phyloP scores from a whole-genome alignment of 441 rosid species.

The Isatis lusitanica region DNA sequence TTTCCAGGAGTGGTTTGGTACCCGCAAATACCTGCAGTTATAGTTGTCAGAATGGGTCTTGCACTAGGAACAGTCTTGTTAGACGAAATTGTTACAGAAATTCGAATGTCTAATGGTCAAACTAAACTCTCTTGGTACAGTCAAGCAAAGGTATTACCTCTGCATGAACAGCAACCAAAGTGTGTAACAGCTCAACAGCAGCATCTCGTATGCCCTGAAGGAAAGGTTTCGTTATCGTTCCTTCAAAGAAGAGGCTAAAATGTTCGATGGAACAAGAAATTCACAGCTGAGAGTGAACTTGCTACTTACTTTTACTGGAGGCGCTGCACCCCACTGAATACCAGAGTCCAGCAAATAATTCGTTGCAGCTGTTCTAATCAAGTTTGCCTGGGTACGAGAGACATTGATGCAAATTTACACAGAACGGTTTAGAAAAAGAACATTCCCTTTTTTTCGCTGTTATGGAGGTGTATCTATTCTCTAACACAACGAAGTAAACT shows the following conservation, averaged over 20 bases:
- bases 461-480: neutral
- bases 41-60: neutral
- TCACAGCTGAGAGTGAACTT: neutral
- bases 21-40: constrained; percentile 68
- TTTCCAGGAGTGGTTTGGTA: constrained; percentile 79
- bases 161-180: constrained; percentile 82
- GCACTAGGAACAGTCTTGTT: neutral
- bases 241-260: neutral
- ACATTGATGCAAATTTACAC: neutral
- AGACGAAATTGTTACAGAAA: neutral
- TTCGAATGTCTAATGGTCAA: neutral
- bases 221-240: constrained; percentile 7
- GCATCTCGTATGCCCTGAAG: constrained; percentile 87
- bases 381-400: constrained; percentile 56
- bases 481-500: neutral
- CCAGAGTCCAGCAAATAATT: constrained; percentile 85
- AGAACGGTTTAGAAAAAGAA: neutral
- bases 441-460: neutral
- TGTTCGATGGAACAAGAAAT: neutral
- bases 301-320: constrained; percentile 75
- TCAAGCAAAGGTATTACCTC: constrained; percentile 47
- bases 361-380: constrained; percentile 82
- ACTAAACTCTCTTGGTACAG: neutral
- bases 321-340: constrained; percentile 92
- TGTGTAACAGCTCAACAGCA: constrained; percentile 77